Percentiles rank a stretch among this genome's conserved stretches.
These are phyloP conservation scores for Kingdonia uniflora DNA, from an alignment of 164 flowering plant genomes.

Conservation along the genomic window DNA sequence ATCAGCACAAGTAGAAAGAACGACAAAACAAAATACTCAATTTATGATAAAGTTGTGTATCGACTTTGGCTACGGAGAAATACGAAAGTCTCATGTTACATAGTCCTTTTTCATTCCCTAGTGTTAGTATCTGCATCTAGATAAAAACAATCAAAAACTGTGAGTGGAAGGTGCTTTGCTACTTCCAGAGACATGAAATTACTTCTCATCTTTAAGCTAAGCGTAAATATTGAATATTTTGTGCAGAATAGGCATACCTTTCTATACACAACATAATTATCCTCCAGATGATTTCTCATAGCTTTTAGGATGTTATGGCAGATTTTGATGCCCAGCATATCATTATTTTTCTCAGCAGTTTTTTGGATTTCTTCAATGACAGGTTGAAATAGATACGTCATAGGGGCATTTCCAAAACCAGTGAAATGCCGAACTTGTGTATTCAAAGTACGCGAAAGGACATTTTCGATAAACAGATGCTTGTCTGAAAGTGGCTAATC, in stretches of 20 bases:
- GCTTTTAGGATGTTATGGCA: slow-evolving; percentile 67
- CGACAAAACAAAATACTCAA: too few species aligned
- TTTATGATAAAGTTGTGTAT: too few species aligned
- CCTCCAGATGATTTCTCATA: slow-evolving; percentile 69
- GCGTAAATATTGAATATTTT: background rate
- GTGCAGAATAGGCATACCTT: slow-evolving; percentile 42
- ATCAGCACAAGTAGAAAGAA: too few species aligned
- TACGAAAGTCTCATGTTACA: too few species aligned
- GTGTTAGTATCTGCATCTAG: too few species aligned
- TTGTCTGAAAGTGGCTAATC: slow-evolving; percentile 68
- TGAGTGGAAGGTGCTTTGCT: too few species aligned
- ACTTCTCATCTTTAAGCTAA: too few species aligned
- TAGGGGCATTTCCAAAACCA: slow-evolving; percentile 81
- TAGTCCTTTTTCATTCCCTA: too few species aligned
- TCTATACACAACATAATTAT: slow-evolving; percentile 91
- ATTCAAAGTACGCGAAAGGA: slow-evolving; percentile 67
- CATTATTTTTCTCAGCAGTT: slow-evolving; percentile 40
- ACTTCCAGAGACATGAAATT: too few species aligned
- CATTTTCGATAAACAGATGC: slow-evolving; percentile 86
- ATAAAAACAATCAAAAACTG: too few species aligned
- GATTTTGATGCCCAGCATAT: slow-evolving; percentile 35
- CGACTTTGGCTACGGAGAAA: too few species aligned
- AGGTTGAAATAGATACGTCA: slow-evolving; percentile 63
- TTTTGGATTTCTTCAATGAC: slow-evolving; percentile 69
- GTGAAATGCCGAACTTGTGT: slow-evolving; percentile 73